phyloP scores from a whole-genome alignment of 306 rosid genomes.

The Leucaena leucocephala region DNA sequence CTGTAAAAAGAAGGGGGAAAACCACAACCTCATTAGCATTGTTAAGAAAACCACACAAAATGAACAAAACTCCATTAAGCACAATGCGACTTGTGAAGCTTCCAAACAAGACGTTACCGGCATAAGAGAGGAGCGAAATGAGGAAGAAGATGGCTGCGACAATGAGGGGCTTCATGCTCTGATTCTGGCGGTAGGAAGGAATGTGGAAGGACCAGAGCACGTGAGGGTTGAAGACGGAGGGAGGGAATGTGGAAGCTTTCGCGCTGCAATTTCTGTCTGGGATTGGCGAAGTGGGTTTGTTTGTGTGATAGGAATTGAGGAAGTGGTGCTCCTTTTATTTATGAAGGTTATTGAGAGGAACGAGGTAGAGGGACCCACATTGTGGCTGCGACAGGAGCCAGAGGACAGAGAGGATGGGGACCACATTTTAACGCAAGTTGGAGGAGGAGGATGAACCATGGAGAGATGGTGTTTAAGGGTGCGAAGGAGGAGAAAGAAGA shows the following conservation, averaged over 20 bases:
- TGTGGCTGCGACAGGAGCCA: conserved; percentile 2
- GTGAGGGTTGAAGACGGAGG: neutral
- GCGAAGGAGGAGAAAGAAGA: neutral
- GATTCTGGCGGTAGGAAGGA: conserved; percentile 9
- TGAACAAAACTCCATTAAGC: neutral
- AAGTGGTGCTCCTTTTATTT: conserved; percentile 24
- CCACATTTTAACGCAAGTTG: conserved; percentile 28
- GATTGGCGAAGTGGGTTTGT: neutral
- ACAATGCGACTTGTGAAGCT: neutral
- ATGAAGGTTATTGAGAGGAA: conserved; percentile 22
- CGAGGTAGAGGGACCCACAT: conserved; percentile 40
- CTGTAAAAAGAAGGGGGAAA: conserved; percentile 39
- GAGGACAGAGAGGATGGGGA: conserved; percentile 47
- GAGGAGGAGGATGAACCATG: neutral
- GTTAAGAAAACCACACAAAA: neutral
- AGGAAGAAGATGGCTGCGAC: conserved; percentile 30
- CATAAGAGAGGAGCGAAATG: conserved; percentile 36
- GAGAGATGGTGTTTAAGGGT: neutral
- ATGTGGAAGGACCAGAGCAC: conserved; percentile 35
- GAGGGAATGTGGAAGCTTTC: neutral
- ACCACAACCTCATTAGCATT: neutral
- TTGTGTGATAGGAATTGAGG: conserved; percentile 1
- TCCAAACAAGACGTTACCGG: conserved; percentile 42
- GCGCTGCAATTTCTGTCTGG: neutral
- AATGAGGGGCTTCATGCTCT: conserved; percentile 48